Evolutionary conservation across 2,329 filamentous ascomycete genomes (phyloP).

Genomic region (Setomelanomma holmii): DNA sequence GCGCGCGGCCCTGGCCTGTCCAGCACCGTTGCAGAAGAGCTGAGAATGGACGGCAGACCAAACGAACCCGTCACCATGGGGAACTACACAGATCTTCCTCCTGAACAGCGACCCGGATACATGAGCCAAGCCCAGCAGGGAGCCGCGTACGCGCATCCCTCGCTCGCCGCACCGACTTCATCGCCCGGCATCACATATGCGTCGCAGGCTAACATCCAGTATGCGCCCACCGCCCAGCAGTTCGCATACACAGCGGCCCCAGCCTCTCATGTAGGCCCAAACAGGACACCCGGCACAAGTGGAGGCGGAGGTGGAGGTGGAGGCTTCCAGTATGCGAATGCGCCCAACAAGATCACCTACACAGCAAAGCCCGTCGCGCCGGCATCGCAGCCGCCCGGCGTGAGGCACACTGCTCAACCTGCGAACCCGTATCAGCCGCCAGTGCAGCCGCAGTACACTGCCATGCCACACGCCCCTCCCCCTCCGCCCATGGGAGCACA

Average conservation of each 20-base stretch:
- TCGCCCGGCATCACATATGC: no score
- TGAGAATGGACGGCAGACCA: conserved; percentile 45
- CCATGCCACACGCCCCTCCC: conserved; percentile 30
- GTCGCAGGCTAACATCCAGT: conserved; percentile 40
- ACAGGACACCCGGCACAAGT: conserved; percentile 29
- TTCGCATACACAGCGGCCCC: conserved; percentile 37
- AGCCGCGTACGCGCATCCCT: conserved; percentile 30
- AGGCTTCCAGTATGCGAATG: conserved; percentile 50
- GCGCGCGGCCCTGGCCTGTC: background rate
- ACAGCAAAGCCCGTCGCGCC: conserved; percentile 48
- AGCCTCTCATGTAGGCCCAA: conserved; percentile 27
- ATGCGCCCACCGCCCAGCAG: conserved; percentile 36
- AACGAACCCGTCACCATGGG: conserved; percentile 52
- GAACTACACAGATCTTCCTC: conserved; percentile 53
- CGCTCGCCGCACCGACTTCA: no score
- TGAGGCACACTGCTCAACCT: conserved; percentile 38
- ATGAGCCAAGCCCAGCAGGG: conserved; percentile 28
- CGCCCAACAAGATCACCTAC: conserved; percentile 52
- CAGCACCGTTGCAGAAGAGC: conserved; percentile 17
- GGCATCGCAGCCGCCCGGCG: conserved; percentile 26
- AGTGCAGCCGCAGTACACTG: conserved; percentile 29
- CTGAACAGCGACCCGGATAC: conserved; percentile 53
- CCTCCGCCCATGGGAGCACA: conserved; percentile 43
- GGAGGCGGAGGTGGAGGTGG: no score
- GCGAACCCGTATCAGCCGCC: conserved; percentile 20